A percentile compares a stretch with the other conserved stretches of the same genome.
Evolutionary conservation across 2,329 filamentous ascomycete species (phyloP).

Genomic region (Arachnopeziza araneosa): DNA sequence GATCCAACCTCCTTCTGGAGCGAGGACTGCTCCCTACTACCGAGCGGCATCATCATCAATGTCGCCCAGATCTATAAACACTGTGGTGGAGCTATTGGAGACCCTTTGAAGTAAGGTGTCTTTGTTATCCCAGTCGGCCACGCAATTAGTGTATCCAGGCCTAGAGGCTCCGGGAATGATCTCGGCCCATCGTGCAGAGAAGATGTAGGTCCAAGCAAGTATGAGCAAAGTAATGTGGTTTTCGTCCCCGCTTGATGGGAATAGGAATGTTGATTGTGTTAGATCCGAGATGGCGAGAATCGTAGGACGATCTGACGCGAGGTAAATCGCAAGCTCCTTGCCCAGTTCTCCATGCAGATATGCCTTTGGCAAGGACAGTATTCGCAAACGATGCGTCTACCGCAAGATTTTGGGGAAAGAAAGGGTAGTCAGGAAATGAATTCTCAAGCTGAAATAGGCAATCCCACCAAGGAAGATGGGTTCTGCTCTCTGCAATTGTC

Average conservation of each 20-base stretch:
- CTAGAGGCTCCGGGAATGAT: slow-evolving; percentile 24
- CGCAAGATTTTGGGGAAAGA: slow-evolving; percentile 19
- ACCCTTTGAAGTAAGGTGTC: slow-evolving; percentile 2
- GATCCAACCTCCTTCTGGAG: slow-evolving; percentile 23
- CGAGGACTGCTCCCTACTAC: slow-evolving; percentile 30
- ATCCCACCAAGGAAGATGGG: slow-evolving; percentile 9
- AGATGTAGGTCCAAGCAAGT: slow-evolving; percentile 29
- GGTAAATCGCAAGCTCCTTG: slow-evolving; percentile 18
- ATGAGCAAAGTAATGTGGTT: slow-evolving; percentile 23
- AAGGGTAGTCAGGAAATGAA: slow-evolving; percentile 17
- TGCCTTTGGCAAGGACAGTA: slow-evolving; percentile 18
- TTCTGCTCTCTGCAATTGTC: slow-evolving; percentile 12
- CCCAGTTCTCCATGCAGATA: slow-evolving; percentile 19
- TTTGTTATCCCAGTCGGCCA: slow-evolving; percentile 14
- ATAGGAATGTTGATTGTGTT: no score
- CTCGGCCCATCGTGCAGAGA: slow-evolving; percentile 31
- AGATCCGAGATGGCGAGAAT: slow-evolving; percentile 13
- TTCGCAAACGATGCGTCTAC: slow-evolving; percentile 18
- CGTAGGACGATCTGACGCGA: slow-evolving; percentile 17
- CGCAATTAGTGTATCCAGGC: slow-evolving; percentile 15
- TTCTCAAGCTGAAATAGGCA: slow-evolving; percentile 13
- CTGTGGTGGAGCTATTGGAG: slow-evolving; percentile 4
- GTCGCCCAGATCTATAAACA: slow-evolving; percentile 21
- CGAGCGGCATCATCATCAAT: slow-evolving; percentile 23
- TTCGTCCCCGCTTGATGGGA: slow-evolving; percentile 10